Conservation (phyloP, 257 asterid genomes). For the Gynochthodes officinalis region DNA sequence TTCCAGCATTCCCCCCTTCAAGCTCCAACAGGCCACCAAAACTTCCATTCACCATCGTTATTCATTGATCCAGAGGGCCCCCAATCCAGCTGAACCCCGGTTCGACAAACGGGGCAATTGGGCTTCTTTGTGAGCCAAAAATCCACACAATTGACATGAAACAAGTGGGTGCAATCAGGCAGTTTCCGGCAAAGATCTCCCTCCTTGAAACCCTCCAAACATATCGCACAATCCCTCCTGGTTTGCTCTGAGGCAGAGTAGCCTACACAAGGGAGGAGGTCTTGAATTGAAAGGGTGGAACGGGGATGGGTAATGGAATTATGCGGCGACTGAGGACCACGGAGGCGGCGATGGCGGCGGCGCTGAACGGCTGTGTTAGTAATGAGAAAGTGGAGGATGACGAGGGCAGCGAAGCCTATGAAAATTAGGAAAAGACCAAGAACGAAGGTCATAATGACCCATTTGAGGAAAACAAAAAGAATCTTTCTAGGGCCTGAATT, state of each 20-base stretch:
- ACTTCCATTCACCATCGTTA: slow-evolving; percentile 57
- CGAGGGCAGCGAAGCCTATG: slow-evolving; percentile 77
- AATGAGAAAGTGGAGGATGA: slow-evolving; percentile 72
- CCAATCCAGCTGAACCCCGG: slow-evolving; percentile 47
- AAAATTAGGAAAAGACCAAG: slow-evolving; percentile 74
- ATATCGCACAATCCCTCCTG: slow-evolving; percentile 64
- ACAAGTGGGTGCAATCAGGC: slow-evolving; percentile 66
- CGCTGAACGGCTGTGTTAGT: slow-evolving; percentile 56
- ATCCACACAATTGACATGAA: slow-evolving; percentile 71
- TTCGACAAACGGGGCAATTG: slow-evolving; percentile 82
- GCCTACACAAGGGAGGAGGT: slow-evolving; percentile 35
- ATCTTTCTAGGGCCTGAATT: slow-evolving; percentile 43
- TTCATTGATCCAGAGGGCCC: slow-evolving; percentile 21
- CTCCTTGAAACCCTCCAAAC: slow-evolving; percentile 64
- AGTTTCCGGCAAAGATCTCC: slow-evolving; percentile 58
- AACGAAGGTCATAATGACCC: slow-evolving; percentile 55
- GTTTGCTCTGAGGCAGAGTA: slow-evolving; percentile 32
- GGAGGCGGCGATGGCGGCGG: slow-evolving; percentile 37
- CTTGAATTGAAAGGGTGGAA: background rate
- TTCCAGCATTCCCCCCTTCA: slow-evolving; percentile 27
- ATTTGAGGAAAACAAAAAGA: slow-evolving; percentile 60
- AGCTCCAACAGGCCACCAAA: slow-evolving; percentile 53
- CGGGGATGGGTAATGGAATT: background rate
- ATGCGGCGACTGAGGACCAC: slow-evolving; percentile 5
- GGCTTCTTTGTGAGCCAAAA: slow-evolving; percentile 65